These are phyloP conservation scores for Trypanosoma mega DNA, from an alignment of 208 protist species.

Conservation along the genomic window DNA sequence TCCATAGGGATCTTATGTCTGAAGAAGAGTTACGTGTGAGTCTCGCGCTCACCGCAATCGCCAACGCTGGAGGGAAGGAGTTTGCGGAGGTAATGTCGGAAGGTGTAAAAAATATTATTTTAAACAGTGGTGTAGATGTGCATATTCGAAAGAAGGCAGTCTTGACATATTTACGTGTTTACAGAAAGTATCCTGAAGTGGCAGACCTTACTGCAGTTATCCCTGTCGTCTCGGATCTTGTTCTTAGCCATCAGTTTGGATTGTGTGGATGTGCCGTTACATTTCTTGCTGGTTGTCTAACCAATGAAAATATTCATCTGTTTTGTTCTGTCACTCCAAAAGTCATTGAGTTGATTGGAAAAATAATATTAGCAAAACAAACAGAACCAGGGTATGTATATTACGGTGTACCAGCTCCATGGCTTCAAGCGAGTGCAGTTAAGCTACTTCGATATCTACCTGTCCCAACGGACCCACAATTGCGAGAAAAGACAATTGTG, in stretches of 20 bases:
- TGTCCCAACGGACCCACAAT: conserved; percentile 57
- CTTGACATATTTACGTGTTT: conserved; percentile 96
- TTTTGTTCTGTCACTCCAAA: conserved; percentile 52
- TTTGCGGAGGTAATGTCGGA: conserved; percentile 97
- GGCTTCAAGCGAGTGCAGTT: conserved; percentile 98
- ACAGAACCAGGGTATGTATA: conserved; percentile 96
- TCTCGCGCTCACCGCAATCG: conserved; percentile 96
- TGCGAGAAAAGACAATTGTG: conserved; percentile 49
- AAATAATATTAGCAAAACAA: conserved; percentile 87
- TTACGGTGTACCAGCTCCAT: conserved; percentile 97
- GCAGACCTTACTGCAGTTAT: conserved; percentile 64
- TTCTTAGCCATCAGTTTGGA: conserved; percentile 89
- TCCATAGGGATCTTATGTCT: conserved; percentile 95
- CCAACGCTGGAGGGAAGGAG: conserved; percentile 97
- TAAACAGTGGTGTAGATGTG: conserved; percentile 58
- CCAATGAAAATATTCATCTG: conserved; percentile 61
- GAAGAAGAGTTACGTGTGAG: conserved; percentile 90
- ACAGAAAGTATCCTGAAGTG: conserved; percentile 93
- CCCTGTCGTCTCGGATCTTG: conserved; percentile 79
- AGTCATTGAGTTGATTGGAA: conserved; percentile 81
- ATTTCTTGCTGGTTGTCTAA: conserved; percentile 91
- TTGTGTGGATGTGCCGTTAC: conserved; percentile 91
- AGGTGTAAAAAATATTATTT: conserved; percentile 94
- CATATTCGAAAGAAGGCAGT: conserved; percentile 98
- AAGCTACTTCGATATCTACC: conserved; percentile 96